Percentiles rank a stretch among this genome's conserved stretches.
Evolutionary conservation across 2,329 filamentous ascomycete genomes (phyloP).

Genomic region (Sordariomycetes sp.): DNA sequence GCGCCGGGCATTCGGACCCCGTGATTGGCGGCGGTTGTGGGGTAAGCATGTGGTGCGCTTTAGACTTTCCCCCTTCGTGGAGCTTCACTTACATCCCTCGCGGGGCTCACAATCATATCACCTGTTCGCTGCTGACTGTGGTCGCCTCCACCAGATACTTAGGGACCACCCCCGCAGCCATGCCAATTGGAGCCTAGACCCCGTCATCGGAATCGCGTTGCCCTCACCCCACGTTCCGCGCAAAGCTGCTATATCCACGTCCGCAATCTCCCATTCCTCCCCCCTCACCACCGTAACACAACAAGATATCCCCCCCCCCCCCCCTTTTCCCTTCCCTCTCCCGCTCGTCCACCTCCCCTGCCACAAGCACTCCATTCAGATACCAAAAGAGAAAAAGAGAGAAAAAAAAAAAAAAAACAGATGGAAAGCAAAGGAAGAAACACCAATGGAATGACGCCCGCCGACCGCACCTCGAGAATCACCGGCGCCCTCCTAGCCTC

Average conservation of each 20-base stretch:
- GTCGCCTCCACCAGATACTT: not conserved
- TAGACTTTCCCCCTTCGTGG: not conserved
- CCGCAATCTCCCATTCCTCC: not conserved
- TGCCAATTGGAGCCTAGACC: not conserved
- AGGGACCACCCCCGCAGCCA: not conserved
- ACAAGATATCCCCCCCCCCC: not conserved
- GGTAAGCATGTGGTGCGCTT: not conserved
- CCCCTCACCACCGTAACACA: not conserved
- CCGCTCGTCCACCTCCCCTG: not conserved
- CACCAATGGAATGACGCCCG: not conserved
- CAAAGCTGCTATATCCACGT: not conserved
- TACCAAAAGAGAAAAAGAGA: not conserved
- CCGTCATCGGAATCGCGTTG: not conserved
- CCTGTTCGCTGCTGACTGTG: not conserved
- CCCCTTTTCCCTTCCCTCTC: not conserved
- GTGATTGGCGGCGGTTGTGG: not conserved
- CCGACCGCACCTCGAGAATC: constrained; percentile 7
- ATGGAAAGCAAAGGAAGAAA: not conserved
- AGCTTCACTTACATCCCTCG: not conserved
- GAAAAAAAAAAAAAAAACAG: not conserved
- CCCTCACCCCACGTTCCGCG: not conserved
- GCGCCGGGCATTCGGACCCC: not conserved
- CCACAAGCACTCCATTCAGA: not conserved
- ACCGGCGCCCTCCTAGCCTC: constrained; percentile 30
- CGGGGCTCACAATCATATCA: not conserved